Evolutionary conservation across 768 basidiomycete species (phyloP), one percentile per base, ranked within the genome.

Genomic region (Suillus luteus): DNA sequence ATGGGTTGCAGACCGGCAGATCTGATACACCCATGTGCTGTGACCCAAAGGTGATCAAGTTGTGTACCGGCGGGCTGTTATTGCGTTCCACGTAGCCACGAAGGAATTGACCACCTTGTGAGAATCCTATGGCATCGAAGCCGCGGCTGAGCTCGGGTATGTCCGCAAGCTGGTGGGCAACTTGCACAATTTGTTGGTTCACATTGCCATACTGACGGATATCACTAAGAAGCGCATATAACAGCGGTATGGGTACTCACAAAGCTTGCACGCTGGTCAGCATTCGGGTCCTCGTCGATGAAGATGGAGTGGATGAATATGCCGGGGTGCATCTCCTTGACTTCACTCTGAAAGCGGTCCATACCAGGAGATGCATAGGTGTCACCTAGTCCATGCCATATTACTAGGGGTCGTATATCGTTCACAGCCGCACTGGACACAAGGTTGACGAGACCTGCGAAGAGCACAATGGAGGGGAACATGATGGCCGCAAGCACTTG

Each of bases 21-120:
- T 93, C 91, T 7, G 90, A 87, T 44, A 94, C 80, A 33, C 93
- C 93, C 88, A 93, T 92, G 70, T 94, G 92, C 65, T 92, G 92
- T 22, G 91, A 87, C 52, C 93, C 93, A 71, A 95, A 94, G 0
- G 92, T 93, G 55, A 95, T 85, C 66, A 95, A 84, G 73, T 94
- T 95, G 73, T 88, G 79, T 4, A 94, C 78, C 0, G 87, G 87
- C 0, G 92, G 93, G 3, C 74, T 71, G 71, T 93, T 93, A 73
- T 87, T 87, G 27, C 85, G 79, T 68, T 95, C 90, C 22, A 91
- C 84, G 67, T 92, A 95, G 37, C 88, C 92, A n/a, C 93, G 85
- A 43, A 94, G 82, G 74, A 95, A 95, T 71, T 93, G 93, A 6
- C 93, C 93, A 22, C 89, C 93, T 83, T 95, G 93, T 1, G 93